Evolutionary conservation across 2,329 filamentous ascomycete species (phyloP).

Genomic region (Trichophyton mentagrophytes): DNA sequence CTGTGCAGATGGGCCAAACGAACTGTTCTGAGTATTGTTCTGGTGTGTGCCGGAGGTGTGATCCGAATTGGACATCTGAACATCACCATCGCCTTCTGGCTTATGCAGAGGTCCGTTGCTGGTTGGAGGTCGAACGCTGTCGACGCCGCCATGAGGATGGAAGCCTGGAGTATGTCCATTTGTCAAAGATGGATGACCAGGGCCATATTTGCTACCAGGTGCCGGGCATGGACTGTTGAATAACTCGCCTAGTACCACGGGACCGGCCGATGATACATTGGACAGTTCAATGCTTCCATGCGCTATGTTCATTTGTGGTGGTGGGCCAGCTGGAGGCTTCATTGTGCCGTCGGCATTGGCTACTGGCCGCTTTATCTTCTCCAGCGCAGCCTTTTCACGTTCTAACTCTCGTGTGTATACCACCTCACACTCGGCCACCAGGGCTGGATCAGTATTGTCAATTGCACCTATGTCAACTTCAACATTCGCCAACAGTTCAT

Average conservation of each 20-base stretch:
- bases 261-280: slow-evolving; percentile 33
- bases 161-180: slow-evolving; percentile 43
- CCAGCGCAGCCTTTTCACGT: slow-evolving; percentile 52
- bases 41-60: slow-evolving; percentile 29
- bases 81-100: slow-evolving; percentile 37
- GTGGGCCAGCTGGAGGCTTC: slow-evolving; percentile 31
- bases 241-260: slow-evolving; percentile 51
- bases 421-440: slow-evolving; percentile 63
- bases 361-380: slow-evolving; percentile 36
- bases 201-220: slow-evolving; percentile 46
- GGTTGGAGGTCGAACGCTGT: slow-evolving; percentile 25
- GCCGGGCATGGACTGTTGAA: slow-evolving; percentile 41
- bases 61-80: slow-evolving; percentile 47
- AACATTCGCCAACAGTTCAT: slow-evolving; percentile 83
- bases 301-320: slow-evolving; percentile 37
- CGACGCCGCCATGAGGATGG: slow-evolving; percentile 18
- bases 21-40: slow-evolving; percentile 38
- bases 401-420: slow-evolving; percentile 62
- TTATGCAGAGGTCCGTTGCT: slow-evolving; percentile 42
- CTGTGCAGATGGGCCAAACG: slow-evolving; percentile 40
- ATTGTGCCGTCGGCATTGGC: slow-evolving; percentile 30
- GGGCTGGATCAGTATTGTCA: slow-evolving; percentile 49
- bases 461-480: slow-evolving; percentile 81
- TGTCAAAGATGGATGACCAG: slow-evolving; percentile 35
- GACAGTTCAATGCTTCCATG: slow-evolving; percentile 41